Percentiles rank a stretch among this genome's conserved stretches.
Evolutionary conservation across 106 monocot genomes (phyloP).

Genomic region (Apostasia ramifera): DNA sequence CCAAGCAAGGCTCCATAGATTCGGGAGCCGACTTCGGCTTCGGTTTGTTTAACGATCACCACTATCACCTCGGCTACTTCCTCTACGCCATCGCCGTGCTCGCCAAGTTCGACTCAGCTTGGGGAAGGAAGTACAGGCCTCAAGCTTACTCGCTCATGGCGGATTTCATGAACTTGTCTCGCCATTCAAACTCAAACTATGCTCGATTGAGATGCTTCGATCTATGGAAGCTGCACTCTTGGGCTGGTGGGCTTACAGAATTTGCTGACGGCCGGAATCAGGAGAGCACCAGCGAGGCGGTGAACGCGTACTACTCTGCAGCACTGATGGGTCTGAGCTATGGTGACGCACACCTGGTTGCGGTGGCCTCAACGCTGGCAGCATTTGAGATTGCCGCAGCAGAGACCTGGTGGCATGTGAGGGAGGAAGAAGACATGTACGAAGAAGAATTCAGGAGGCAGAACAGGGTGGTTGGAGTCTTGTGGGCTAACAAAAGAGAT

Average conservation of each 20-base stretch:
- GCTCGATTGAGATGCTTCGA: slow-evolving; percentile 70
- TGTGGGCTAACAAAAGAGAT: slow-evolving; percentile 92
- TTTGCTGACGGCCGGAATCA: slow-evolving; percentile 87
- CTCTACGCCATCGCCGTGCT: slow-evolving; percentile 80
- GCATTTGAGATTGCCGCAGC: slow-evolving; percentile 64
- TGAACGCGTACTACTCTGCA: slow-evolving; percentile 85
- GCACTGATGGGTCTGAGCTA: slow-evolving; percentile 81
- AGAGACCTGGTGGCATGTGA: slow-evolving; percentile 88
- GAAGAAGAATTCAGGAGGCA: slow-evolving; percentile 68
- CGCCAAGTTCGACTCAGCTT: slow-evolving; percentile 62
- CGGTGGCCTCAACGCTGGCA: slow-evolving; percentile 53
- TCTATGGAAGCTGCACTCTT: slow-evolving; percentile 89
- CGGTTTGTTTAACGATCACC: slow-evolving; percentile 85
- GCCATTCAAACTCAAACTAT: slow-evolving; percentile 30
- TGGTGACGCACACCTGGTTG: slow-evolving; percentile 57
- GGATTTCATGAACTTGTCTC: slow-evolving; percentile 66
- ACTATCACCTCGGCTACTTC: slow-evolving; percentile 91
- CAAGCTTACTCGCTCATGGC: slow-evolving; percentile 69
- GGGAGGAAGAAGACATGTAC: slow-evolving; percentile 64
- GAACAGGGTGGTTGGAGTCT: slow-evolving; percentile 73
- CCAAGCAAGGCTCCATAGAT: slow-evolving; percentile 59
- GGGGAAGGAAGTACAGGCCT: slow-evolving; percentile 70
- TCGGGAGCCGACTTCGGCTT: slow-evolving; percentile 88
- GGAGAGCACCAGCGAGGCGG: slow-evolving; percentile 94
- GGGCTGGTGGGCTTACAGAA: slow-evolving; percentile 89